phyloP scores from a whole-genome alignment of 2,329 filamentous ascomycete species.

The Plectosphaerella plurivora region DNA sequence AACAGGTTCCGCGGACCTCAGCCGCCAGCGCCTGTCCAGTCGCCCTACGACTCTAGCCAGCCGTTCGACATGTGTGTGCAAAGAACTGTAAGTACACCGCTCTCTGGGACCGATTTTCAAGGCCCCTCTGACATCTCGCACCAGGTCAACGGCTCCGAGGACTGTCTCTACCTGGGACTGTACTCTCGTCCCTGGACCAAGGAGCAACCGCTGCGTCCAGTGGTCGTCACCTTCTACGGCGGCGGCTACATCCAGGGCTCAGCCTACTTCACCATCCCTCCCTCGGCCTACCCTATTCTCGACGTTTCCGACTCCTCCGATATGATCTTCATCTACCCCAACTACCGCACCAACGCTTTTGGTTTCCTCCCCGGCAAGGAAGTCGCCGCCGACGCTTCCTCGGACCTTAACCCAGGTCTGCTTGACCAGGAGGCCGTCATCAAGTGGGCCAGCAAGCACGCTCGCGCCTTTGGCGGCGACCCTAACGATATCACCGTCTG shows the following conservation, averaged over 20 bases:
- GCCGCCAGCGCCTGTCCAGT: conserved; percentile 43
- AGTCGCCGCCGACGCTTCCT: conserved; percentile 33
- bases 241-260: conserved; percentile 57
- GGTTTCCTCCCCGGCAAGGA: conserved; percentile 48
- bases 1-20: conserved; percentile 60
- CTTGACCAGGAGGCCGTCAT: conserved; percentile 25
- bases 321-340: conserved; percentile 39
- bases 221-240: conserved; percentile 57
- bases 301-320: conserved; percentile 48
- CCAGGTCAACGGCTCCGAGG: conserved; percentile 48
- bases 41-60: conserved; percentile 49
- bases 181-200: conserved; percentile 53
- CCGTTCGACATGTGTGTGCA: conserved; percentile 55
- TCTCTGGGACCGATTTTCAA: neutral
- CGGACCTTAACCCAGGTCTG: conserved; percentile 47
- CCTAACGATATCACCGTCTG: conserved; percentile 19
- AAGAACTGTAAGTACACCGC: conserved; percentile 34
- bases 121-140: neutral
- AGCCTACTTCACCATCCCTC: conserved; percentile 50
- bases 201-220: conserved; percentile 42
- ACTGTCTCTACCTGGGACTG: conserved; percentile 57
- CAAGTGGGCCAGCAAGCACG: conserved; percentile 18
- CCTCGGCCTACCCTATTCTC: conserved; percentile 50
- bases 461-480: conserved; percentile 21
- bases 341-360: conserved; percentile 54